Evolutionary conservation across 371 early-diverging fungal species (phyloP).

Genomic region (Lichtheimia ramosa): DNA sequence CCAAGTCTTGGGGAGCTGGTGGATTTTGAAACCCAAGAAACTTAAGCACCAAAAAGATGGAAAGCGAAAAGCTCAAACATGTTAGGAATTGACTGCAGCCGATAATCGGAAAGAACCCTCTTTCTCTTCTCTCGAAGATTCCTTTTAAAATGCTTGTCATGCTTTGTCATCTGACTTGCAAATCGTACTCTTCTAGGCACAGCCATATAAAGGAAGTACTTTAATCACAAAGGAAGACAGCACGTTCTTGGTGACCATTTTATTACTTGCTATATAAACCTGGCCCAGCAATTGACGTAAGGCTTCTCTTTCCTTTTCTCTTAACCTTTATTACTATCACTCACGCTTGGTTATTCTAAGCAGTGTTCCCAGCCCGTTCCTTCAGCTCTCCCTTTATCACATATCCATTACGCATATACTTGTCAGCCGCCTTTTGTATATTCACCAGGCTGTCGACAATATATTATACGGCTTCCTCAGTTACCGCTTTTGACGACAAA

Average conservation of each 20-base stretch:
- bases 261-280: neutral
- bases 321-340: slow-evolving; percentile 10
- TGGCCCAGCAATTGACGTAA: slow-evolving; percentile 4
- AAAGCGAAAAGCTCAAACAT: no score
- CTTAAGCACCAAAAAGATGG: no score
- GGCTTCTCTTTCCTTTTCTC: slow-evolving; percentile 4
- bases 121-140: no score
- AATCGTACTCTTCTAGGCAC: neutral
- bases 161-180: neutral
- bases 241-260: slow-evolving; percentile 8
- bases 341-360: neutral
- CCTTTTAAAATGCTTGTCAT: no score
- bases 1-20: no score
- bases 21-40: no score
- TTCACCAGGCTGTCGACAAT: no score
- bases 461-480: neutral
- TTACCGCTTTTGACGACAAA: neutral
- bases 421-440: neutral
- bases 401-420: neutral
- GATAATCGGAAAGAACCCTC: no score
- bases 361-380: slow-evolving; percentile 3
- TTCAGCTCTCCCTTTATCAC: neutral
- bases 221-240: neutral
- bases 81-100: no score
- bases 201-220: neutral